Base-by-base conservation (phyloP, 768 basidiomycete genomes). In the Tricholoma flavovirens region DNA sequence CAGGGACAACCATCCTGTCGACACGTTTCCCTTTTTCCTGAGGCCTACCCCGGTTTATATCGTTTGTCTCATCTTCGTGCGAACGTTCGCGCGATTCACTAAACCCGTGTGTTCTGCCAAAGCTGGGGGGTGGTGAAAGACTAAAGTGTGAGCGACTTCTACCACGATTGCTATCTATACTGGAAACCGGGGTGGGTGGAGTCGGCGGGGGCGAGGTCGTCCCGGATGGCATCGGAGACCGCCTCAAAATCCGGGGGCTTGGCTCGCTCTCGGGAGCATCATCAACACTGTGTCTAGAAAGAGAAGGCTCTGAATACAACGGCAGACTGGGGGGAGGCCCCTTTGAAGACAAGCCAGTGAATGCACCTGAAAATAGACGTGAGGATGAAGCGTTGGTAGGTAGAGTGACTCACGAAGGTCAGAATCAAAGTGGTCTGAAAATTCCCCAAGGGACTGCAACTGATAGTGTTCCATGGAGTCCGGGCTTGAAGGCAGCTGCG, bases 61-160 rank as follows among this genome's bases (percentile, higher is more conserved):
- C 63, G 58, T 61, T 65, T 58, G 54, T 63, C 57, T 57, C 68
- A 46, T 55, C 59, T 38, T 58, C 66, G 42, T 43, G 35, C 26
- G 38, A 49, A 51, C 51, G 62, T 29, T 67, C 66, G 6, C 57
- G 60, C 38, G 63, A 56, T 45, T 56, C 26, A 22, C 57, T 45
- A 46, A 55, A 56, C 35, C 54, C 49, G 29, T 33, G 33, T 2
- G 51, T 49, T 53, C 58, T 68, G 9, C 76, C 73, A 0, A 84
- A 82, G 22, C 66, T 70, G 4, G 83, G 62, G 21, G 71, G 75
- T 6, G 75, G 75, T 11, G 79, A 73, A 6, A 87, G 67, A 46
- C 75, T 81, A 63, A 85, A 84, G 5, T 79, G 76, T 17, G 62
- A 51, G 65, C 75, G 58, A 68, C 65, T 56, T 51, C 70, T 67